Percentiles rank a stretch among this genome's conserved stretches.
Conservation (phyloP, 352 stramenopile species). For the Plasmopara muralis region DNA sequence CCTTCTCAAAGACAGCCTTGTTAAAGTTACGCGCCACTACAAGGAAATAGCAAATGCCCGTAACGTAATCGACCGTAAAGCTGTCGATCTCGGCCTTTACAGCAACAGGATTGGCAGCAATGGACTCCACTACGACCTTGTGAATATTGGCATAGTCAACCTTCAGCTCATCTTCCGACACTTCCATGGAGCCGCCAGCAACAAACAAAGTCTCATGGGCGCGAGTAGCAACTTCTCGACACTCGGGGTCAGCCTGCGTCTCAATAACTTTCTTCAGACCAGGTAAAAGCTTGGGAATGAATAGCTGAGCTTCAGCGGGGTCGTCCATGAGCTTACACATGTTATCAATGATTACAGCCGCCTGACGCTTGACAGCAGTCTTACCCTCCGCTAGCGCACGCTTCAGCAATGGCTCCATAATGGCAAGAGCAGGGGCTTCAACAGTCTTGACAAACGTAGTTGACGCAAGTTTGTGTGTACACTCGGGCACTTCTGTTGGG, state of each 20-base stretch:
- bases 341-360: slow-evolving; percentile 98
- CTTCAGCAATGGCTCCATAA: slow-evolving; percentile 96
- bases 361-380: slow-evolving; percentile 96
- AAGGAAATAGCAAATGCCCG: slow-evolving; percentile 79
- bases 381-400: slow-evolving; percentile 94
- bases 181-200: slow-evolving; percentile 88
- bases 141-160: slow-evolving; percentile 84
- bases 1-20: slow-evolving; percentile 91
- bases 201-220: slow-evolving; percentile 93
- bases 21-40: slow-evolving; percentile 91
- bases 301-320: slow-evolving; percentile 93
- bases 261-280: slow-evolving; percentile 95
- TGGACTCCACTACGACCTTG: slow-evolving; percentile 72
- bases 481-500: slow-evolving; percentile 96
- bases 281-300: slow-evolving; percentile 96
- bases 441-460: slow-evolving; percentile 99
- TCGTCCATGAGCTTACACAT: slow-evolving; percentile 99
- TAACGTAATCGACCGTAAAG: slow-evolving; percentile 87
- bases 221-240: slow-evolving; percentile 91
- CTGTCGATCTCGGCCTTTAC: slow-evolving; percentile 87
- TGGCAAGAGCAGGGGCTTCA: slow-evolving; percentile 92
- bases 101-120: slow-evolving; percentile 61
- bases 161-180: slow-evolving; percentile 89
- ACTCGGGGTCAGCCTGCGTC: slow-evolving; percentile 95
- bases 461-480: slow-evolving; percentile 97